Evolutionary conservation across 1,284 basidiomycete species (phyloP).

Genomic region (Inonotus obliquus): DNA sequence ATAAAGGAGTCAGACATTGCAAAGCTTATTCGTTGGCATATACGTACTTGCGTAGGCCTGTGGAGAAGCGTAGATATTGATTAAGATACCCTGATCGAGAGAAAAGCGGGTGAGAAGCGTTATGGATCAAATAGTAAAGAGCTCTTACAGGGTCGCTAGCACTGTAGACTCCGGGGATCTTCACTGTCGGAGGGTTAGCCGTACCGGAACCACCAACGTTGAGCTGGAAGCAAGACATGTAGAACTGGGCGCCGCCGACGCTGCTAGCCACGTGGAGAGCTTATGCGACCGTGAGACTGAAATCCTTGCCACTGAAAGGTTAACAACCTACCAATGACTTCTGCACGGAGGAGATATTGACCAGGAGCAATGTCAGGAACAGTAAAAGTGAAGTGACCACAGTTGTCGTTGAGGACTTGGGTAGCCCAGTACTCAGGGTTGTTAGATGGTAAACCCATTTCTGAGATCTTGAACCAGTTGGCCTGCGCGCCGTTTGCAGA

Average conservation of each 20-base stretch:
- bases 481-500: conserved; percentile 39
- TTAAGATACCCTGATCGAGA: conserved; percentile 30
- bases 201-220: conserved; percentile 38
- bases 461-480: conserved; percentile 49
- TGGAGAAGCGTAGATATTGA: conserved; percentile 30
- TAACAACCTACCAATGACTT: conserved; percentile 40
- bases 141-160: conserved; percentile 33
- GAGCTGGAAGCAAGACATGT: conserved; percentile 48
- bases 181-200: conserved; percentile 39
- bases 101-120: background rate
- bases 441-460: conserved; percentile 43
- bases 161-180: conserved; percentile 43
- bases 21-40: background rate
- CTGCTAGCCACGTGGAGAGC: conserved; percentile 43
- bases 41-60: conserved; percentile 33
- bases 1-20: background rate
- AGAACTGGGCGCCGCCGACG: conserved; percentile 47
- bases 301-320: background rate
- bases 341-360: conserved; percentile 47
- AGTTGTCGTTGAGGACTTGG: conserved; percentile 43
- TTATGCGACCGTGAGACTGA: conserved; percentile 18
- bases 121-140: conserved; percentile 24
- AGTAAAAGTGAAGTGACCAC: conserved; percentile 47
- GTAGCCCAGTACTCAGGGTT: conserved; percentile 45
- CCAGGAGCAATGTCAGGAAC: conserved; percentile 45